Base-by-base conservation (phyloP, 2,329 filamentous ascomycete species). In the Hymenoscyphus scutula region DNA sequence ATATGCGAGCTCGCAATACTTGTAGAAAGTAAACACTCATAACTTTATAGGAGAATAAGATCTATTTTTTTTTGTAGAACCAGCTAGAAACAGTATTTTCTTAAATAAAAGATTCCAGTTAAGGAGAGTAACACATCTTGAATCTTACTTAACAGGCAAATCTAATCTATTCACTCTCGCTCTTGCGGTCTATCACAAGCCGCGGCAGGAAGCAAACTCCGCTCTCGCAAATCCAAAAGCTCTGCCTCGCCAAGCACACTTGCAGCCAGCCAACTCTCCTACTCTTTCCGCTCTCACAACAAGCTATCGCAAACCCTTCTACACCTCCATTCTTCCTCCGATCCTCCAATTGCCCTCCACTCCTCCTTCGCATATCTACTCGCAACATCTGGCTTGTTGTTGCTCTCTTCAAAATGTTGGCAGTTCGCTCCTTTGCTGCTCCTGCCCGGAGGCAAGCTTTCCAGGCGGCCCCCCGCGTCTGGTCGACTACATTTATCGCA, bases 381-480 rank as follows among this genome's bases (percentile, higher is more conserved):
- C 19, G 64, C 54, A 62, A 59, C 54, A 59, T 61, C 62, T 59
- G 59, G 64, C 63, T 66, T 62, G 62, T 60, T 63, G 58, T 60
- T 57, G 51, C 38, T 58, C 62, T 61, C n/a, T 71, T 78, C 83
- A 89, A 76, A 75, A 97, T 97, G 92, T 83, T 96, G 80, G 88
- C 90, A 79, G 82, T 90, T 77, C 89, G 92, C 80, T 86, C 88
- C 73, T 85, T 93, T 78, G 86, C 88, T 78, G 85, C 85, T 74
- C 89, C 91, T 75, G 85, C 87, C 78, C 86, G 90, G 78, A 80
- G 84, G 79, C 91, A 96, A 82, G 91, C 86, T 84, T 81, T 93
- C 78, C 88, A 89, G 77, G 84, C 85, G 74, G 83, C 86, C 74
- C 81, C 83, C 73, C 83, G 84, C 76, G 82, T 81, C 64, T 79